These are phyloP conservation scores for Beverwykella pulmonaria DNA, from an alignment of 495 filamentous ascomycete species.

Conservation along the genomic window DNA sequence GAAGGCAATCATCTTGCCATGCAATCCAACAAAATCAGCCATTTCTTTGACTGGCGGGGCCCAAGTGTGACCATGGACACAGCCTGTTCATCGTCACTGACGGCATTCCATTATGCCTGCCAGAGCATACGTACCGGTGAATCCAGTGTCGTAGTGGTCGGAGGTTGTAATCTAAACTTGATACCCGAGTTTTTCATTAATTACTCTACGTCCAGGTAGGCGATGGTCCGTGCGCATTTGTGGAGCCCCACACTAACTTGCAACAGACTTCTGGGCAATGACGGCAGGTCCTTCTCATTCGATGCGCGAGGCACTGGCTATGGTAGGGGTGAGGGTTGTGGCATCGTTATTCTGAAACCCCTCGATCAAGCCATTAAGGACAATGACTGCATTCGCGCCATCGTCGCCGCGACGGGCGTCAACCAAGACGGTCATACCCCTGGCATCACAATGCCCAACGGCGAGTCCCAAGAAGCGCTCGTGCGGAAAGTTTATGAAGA, in stretches of 20 bases:
- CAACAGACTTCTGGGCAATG: background rate
- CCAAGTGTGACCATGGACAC: conserved; percentile 6
- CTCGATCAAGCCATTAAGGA: conserved; percentile 47
- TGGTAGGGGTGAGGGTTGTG: conserved; percentile 13
- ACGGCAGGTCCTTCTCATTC: conserved; percentile 14
- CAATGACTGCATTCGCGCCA: conserved; percentile 51
- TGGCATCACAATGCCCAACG: conserved; percentile 15
- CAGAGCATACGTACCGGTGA: background rate
- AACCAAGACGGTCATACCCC: conserved; percentile 34
- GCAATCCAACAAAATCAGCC: conserved; percentile 2
- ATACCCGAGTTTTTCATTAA: background rate
- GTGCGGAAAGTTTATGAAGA: background rate
- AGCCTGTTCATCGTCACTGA: conserved; percentile 1
- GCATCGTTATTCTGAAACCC: conserved; percentile 47
- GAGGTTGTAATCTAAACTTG: background rate
- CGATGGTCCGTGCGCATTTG: no score
- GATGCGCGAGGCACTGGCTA: conserved; percentile 5
- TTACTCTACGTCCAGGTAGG: background rate
- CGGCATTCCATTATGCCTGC: background rate
- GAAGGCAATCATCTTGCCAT: conserved; percentile 14
- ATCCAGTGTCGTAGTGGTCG: background rate
- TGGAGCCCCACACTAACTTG: no score
- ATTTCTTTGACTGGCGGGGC: conserved; percentile 6
- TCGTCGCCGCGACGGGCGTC: conserved; percentile 45
- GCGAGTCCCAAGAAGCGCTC: background rate